Evolutionary conservation across 345 rosid species (phyloP).

Genomic region (Limnanthes douglasii): DNA sequence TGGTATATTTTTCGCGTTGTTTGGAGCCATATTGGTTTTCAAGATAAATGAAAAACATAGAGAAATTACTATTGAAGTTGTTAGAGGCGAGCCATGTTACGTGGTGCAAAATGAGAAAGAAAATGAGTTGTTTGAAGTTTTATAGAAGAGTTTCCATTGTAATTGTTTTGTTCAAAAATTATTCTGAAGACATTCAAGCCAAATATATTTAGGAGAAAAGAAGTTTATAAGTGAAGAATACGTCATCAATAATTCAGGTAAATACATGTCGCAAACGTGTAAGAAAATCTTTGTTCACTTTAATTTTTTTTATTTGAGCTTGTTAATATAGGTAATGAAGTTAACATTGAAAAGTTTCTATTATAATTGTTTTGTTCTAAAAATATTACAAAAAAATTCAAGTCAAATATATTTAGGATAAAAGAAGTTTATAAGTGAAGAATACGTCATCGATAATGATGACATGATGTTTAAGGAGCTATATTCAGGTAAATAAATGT

Average conservation of each 20-base stretch:
- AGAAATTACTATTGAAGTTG: conserved; percentile 42
- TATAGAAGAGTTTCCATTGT: conserved; percentile 70
- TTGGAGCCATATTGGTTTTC: conserved; percentile 27
- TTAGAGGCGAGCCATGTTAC: conserved; percentile 65
- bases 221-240: conserved; percentile 46
- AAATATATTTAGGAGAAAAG: conserved; percentile 50
- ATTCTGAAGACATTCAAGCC: conserved; percentile 40
- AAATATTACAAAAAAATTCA: conserved; percentile 56
- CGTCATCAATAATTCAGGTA: conserved; percentile 45
- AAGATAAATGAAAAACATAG: conserved; percentile 56
- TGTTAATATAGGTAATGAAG: conserved; percentile 45
- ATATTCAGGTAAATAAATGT: conserved; percentile 71
- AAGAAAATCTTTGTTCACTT: conserved; percentile 46
- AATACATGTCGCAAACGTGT: conserved; percentile 66
- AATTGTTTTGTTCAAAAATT: conserved; percentile 64
- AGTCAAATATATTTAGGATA: conserved; percentile 36
- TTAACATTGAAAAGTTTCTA: conserved; percentile 53
- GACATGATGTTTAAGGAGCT: conserved; percentile 81
- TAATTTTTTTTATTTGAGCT: conserved; percentile 76
- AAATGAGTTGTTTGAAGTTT: conserved; percentile 38
- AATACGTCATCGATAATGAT: conserved; percentile 33
- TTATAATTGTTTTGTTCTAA: conserved; percentile 63
- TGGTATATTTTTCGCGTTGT: conserved; percentile 33
- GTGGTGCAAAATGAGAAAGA: conserved; percentile 36
- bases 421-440: conserved; percentile 53